phyloP scores from a whole-genome alignment of 805 yeast species.

The Saccharomycopsis vini region DNA sequence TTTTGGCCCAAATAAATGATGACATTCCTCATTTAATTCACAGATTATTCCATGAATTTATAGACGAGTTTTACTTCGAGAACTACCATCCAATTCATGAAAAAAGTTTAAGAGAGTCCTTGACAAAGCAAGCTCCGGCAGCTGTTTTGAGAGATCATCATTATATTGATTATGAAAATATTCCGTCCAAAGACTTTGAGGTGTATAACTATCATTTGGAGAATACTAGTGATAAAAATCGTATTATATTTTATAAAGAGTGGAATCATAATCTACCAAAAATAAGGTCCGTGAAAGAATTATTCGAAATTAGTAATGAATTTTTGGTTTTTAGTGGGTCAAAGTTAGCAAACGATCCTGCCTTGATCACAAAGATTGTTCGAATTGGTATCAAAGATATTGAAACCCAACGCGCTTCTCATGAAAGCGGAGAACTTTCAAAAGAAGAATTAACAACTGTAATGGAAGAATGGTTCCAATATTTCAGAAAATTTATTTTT shows the following conservation, averaged over 20 bases:
- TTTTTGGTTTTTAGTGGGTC: constrained; percentile 49
- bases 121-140: constrained; percentile 24
- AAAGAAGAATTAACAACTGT: constrained; percentile 18
- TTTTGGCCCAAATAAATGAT: constrained; percentile 44
- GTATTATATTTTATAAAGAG: constrained; percentile 35
- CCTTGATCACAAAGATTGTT: constrained; percentile 47
- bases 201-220: too few relatives aligned
- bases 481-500: constrained; percentile 54
- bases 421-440: constrained; percentile 13
- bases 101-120: constrained; percentile 9
- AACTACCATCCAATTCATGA: constrained; percentile 20
- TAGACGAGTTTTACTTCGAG: constrained; percentile 39
- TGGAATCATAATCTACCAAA: constrained; percentile 40
- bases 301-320: constrained; percentile 40
- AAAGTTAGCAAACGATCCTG: constrained; percentile 38
- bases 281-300: constrained; percentile 32
- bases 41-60: constrained; percentile 38
- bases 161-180: constrained; percentile 26
- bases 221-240: constrained; percentile 18
- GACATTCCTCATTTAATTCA: constrained; percentile 40
- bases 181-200: constrained; percentile 8
- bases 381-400: constrained; percentile 38
- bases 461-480: constrained; percentile 43
- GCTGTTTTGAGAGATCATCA: constrained; percentile 26
- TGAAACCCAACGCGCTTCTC: constrained; percentile 18